phyloP scores from a whole-genome alignment of 2,329 filamentous ascomycete species.

The Penicillium oxalicum region DNA sequence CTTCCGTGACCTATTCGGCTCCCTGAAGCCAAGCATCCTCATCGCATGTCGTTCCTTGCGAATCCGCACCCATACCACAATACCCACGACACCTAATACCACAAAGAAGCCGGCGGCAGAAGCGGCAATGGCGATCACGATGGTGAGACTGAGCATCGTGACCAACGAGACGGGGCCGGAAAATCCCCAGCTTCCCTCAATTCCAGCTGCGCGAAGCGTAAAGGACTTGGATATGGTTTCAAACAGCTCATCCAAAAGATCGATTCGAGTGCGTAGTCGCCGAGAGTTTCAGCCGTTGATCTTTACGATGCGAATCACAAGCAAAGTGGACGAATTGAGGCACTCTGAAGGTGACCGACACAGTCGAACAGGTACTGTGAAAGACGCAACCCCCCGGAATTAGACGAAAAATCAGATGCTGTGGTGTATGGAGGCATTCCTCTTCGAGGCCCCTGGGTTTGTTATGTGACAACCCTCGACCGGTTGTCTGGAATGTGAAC shows the following conservation, averaged over 20 bases:
- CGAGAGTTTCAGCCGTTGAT: background rate
- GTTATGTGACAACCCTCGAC: slow-evolving; percentile 25
- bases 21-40: slow-evolving; percentile 19
- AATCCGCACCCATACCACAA: slow-evolving; percentile 32
- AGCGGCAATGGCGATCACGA: slow-evolving; percentile 32
- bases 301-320: background rate
- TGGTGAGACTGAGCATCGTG: slow-evolving; percentile 28
- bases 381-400: slow-evolving; percentile 4
- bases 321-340: background rate
- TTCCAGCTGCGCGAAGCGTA: slow-evolving; percentile 1
- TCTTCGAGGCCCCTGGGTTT: slow-evolving; percentile 17
- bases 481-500: slow-evolving; percentile 25
- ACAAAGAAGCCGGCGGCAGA: slow-evolving; percentile 30
- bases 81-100: slow-evolving; percentile 26
- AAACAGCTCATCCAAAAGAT: no score
- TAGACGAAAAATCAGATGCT: slow-evolving; percentile 1
- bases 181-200: background rate
- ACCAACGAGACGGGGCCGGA: slow-evolving; percentile 11
- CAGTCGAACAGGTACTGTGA: background rate
- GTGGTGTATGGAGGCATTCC: slow-evolving; percentile 5
- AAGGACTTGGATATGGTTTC: background rate
- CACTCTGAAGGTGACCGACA: background rate
- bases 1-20: slow-evolving; percentile 16
- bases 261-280: background rate
- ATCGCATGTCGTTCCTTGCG: slow-evolving; percentile 30